These are phyloP conservation scores for Leccinum griseonigrum DNA, from an alignment of 1,284 basidiomycete genomes.

Conservation along the genomic window DNA sequence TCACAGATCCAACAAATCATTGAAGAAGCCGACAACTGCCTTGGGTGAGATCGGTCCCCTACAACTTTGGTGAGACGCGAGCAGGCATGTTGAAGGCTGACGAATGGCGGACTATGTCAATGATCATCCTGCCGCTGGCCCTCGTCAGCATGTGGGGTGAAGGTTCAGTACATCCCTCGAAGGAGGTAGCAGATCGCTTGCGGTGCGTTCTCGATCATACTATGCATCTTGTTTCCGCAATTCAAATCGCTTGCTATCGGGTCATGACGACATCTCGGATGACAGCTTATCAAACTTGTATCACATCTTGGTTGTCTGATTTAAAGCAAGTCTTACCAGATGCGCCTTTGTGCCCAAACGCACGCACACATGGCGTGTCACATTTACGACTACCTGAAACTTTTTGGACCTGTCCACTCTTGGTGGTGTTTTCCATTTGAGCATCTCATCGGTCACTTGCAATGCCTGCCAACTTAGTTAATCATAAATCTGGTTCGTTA, in stretches of 20 bases:
- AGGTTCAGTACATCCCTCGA: neutral
- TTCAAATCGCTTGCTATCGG: constrained; percentile 9
- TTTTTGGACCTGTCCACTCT: constrained; percentile 1
- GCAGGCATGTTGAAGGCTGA: constrained; percentile 33
- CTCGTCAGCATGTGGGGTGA: constrained; percentile 16
- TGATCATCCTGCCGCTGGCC: constrained; percentile 13
- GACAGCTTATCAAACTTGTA: neutral
- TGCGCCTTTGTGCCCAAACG: constrained; percentile 1
- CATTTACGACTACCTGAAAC: constrained; percentile 5
- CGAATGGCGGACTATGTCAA: constrained; percentile 32
- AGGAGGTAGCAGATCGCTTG: neutral
- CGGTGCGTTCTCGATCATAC: neutral
- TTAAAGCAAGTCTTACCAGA: neutral
- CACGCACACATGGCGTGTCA: neutral
- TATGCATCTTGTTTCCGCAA: constrained; percentile 10
- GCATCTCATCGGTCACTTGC: neutral
- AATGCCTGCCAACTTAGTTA: neutral
- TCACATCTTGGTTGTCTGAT: neutral
- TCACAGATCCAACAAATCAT: too few species aligned
- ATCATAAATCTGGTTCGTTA: neutral
- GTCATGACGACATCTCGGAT: neutral
- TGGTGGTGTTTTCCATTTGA: neutral
- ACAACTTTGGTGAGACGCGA: constrained; percentile 28
- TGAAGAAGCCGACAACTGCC: neutral
- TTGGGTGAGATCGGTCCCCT: constrained; percentile 23